Percentiles rank a stretch among this genome's conserved stretches.
phyloP scores from a whole-genome alignment of 1,139 yeast species.

The Pichia cactophila region DNA sequence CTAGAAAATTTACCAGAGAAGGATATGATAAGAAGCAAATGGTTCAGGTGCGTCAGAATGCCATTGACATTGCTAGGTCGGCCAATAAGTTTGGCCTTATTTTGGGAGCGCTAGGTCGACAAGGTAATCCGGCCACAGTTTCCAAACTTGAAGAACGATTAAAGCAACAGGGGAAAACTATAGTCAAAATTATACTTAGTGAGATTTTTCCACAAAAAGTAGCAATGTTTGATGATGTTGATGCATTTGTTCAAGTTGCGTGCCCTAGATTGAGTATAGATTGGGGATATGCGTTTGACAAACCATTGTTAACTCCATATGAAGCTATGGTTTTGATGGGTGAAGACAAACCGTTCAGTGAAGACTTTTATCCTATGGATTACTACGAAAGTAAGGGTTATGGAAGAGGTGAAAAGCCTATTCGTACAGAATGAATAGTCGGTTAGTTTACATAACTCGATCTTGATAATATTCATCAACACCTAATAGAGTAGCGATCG shows the following conservation, averaged over 20 bases:
- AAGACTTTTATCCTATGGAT: slow-evolving; percentile 85
- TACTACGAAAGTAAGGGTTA: slow-evolving; percentile 87
- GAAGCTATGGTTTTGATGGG: slow-evolving; percentile 90
- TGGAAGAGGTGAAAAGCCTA: slow-evolving; percentile 77
- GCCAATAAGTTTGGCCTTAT: slow-evolving; percentile 77
- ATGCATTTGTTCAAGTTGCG: slow-evolving; percentile 95
- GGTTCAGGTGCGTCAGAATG: slow-evolving; percentile 65
- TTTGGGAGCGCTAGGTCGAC: slow-evolving; percentile 94
- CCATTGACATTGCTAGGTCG: slow-evolving; percentile 50
- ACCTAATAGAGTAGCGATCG: slow-evolving; percentile 61
- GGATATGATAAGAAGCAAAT: slow-evolving; percentile 80
- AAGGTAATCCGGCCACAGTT: slow-evolving; percentile 79
- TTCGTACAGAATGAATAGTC: slow-evolving; percentile 8
- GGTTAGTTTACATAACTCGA: not conserved
- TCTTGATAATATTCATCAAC: slow-evolving; percentile 35
- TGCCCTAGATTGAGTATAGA: slow-evolving; percentile 95
- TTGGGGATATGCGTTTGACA: slow-evolving; percentile 97
- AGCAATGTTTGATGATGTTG: slow-evolving; percentile 90
- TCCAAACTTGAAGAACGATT: slow-evolving; percentile 53
- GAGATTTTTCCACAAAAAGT: slow-evolving; percentile 92
- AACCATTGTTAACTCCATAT: slow-evolving; percentile 89
- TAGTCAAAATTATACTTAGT: slow-evolving; percentile 76
- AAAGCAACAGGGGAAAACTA: slow-evolving; percentile 48
- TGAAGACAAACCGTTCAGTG: slow-evolving; percentile 61
- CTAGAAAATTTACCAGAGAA: slow-evolving; percentile 83